Evolutionary conservation across 495 filamentous ascomycete genomes (phyloP).

Genomic region (Aspergillus panamensis): DNA sequence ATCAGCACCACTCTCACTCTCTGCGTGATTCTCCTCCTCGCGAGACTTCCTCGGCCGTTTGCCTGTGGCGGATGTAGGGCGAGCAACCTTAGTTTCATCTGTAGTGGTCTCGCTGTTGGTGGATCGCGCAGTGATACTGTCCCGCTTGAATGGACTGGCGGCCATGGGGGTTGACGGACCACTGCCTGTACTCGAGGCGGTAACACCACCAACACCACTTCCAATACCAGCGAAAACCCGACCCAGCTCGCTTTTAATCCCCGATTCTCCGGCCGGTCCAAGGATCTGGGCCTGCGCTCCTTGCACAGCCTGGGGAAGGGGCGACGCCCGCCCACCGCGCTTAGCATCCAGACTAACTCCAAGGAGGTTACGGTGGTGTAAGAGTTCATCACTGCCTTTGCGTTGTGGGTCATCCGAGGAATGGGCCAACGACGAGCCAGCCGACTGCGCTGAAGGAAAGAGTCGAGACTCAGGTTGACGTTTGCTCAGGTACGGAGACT

Average conservation of each 20-base stretch:
- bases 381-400: conserved; percentile 58
- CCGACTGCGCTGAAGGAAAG: conserved; percentile 25
- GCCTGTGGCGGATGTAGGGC: conserved; percentile 51
- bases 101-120: conserved; percentile 33
- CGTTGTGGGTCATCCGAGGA: conserved; percentile 38
- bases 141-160: conserved; percentile 53
- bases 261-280: conserved; percentile 71
- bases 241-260: conserved; percentile 88
- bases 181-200: conserved; percentile 50
- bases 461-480: conserved; percentile 33
- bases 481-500: conserved; percentile 33
- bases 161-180: conserved; percentile 54
- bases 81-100: conserved; percentile 38
- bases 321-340: conserved; percentile 59
- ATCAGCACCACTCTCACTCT: conserved; percentile 57
- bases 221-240: conserved; percentile 90
- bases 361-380: conserved; percentile 45
- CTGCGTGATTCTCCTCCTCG: conserved; percentile 55
- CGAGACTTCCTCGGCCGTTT: conserved; percentile 53
- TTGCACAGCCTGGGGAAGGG: conserved; percentile 87
- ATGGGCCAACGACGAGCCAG: conserved; percentile 23
- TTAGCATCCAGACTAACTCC: conserved; percentile 44
- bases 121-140: conserved; percentile 36
- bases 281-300: conserved; percentile 77
- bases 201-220: conserved; percentile 69